Evolutionary conservation across 148 eudicot genomes (phyloP), one percentile per base, ranked within the genome.

Genomic region (Spergularia marina): DNA sequence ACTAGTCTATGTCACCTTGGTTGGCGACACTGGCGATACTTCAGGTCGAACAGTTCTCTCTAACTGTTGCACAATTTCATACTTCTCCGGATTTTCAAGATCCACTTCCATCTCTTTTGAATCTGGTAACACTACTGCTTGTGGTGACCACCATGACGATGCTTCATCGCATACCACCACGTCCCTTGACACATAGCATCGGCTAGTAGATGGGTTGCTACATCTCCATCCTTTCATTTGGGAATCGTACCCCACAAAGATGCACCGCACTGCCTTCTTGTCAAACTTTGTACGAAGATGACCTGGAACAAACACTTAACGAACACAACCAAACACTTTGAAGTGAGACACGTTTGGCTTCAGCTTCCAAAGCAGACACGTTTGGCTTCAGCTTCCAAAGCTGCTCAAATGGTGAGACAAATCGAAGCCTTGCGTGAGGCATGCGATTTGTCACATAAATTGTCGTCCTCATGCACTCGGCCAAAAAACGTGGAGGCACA

Each of bases 181-280:
- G 36, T 30, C 36, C 36, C 36, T 30, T 3, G 36, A 30, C 36
- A 30, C 36, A 30, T 30, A 30, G 36, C 36, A 30, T 30, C 36
- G 36, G 1, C 36, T 2, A 30, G 51, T 74, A 11, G 17, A 16
- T 14, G 70, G 77, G 53, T 74, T n/a, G 52, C 60, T 52, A 74
- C 68, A 51, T 11, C 20, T 74, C 70, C 77, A 74, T 3, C 77
- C 49, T 18, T 74, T 61, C 13, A 70, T 17, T 21, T 75, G 39
- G 12, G 13, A 41, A 36, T 75, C 66, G 40, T 76, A 76, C 40
- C 30, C 23, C 7, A 76, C 55, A 41, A 76, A 76, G 13, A 76
- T 55, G 17, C 62, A 75, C 3, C 61, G n/a, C 30, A 65, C 40
- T 21, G 8, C 62, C 49, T 30, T 30, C 36, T 30, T 30, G 36